Base-by-base conservation (phyloP, 257 asterid genomes). In the Solanum chiquidenum region DNA sequence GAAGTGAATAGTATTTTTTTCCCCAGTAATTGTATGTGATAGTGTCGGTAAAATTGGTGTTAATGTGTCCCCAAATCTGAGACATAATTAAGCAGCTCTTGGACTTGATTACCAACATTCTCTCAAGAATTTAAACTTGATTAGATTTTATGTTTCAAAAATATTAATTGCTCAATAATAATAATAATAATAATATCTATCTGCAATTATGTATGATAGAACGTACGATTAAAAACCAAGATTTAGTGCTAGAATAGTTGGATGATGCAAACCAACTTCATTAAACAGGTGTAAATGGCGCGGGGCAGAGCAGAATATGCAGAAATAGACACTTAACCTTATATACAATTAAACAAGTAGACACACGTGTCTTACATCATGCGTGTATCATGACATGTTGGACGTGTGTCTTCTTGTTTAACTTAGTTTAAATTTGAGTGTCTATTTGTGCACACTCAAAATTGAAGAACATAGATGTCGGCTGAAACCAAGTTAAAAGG, bases 1-100 rank as follows among this genome's bases (percentile, higher is more conserved):
- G 23, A 77, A 38, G 13, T n/a, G 13, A 20, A 40, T n/a, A 29
- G 31, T 40, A 40, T n/a, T 40, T 1, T n/a, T 77, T 77, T 77
- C 10, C 10, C 29, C 60, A 76, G 84, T 76, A 76, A 40, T 38
- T 38, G 55, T 73, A 18, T 35, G 5, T 35, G 7, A 35, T 6
- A 29, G 33, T 75, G 83, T 75, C 83, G 52, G 83, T 33, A 75
- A 73, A 73, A 75, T 76, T 76, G 83, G 7, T 27, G 60, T 76
- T 40, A 40, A 76, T 76, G 60, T 76, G 84, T 75, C 62, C 62
- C 84, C 60, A n/a, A 38, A 76, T 76, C 62, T 38, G n/a, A 76
- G 83, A 40, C 84, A 40, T 6, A 75, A 76, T 76, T 76, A n/a
- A 76, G 84, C 84, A 76, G 60, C 37, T 40, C 62, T 76, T 76